Conservation (phyloP, 2,329 filamentous ascomycete species). For the Ascomycota sp. region DNA sequence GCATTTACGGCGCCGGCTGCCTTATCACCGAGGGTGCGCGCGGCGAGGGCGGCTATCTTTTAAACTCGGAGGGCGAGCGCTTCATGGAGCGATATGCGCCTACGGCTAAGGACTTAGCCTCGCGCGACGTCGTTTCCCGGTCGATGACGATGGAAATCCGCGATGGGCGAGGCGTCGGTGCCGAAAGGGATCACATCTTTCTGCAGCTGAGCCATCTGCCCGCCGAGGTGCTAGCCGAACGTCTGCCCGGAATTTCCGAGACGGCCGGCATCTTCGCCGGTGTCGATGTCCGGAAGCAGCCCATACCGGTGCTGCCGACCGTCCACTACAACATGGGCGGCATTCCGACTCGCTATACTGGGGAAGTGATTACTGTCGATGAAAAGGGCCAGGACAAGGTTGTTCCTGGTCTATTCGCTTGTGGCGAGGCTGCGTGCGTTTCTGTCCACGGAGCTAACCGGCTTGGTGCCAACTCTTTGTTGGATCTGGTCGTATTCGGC, state of each 20-base stretch:
- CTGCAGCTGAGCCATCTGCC: constrained; percentile 92
- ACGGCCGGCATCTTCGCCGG: constrained; percentile 92
- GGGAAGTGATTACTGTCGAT: constrained; percentile 80
- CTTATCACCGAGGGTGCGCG: constrained; percentile 94
- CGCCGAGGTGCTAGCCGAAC: constrained; percentile 76
- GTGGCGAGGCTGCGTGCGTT: constrained; percentile 89
- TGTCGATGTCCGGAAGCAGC: constrained; percentile 91
- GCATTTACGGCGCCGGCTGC: constrained; percentile 95
- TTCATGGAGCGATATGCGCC: constrained; percentile 99
- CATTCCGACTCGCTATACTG: constrained; percentile 92
- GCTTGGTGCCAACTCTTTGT: constrained; percentile 89
- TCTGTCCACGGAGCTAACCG: constrained; percentile 97
- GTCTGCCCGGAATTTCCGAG: constrained; percentile 94
- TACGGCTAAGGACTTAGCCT: constrained; percentile 91
- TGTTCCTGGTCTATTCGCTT: constrained; percentile 85
- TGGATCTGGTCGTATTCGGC: constrained; percentile 92
- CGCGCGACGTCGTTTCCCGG: constrained; percentile 85
- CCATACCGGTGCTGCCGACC: constrained; percentile 85
- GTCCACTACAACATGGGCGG: constrained; percentile 99
- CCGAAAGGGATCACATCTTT: constrained; percentile 96
- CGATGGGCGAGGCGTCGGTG: constrained; percentile 85
- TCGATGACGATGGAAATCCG: constrained; percentile 98
- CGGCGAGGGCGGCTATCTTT: constrained; percentile 91
- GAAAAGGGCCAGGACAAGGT: constrained; percentile 73
- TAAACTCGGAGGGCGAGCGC: constrained; percentile 93